Conservation (phyloP, 805 yeast species). For the Yamadazyma kitorensis region DNA sequence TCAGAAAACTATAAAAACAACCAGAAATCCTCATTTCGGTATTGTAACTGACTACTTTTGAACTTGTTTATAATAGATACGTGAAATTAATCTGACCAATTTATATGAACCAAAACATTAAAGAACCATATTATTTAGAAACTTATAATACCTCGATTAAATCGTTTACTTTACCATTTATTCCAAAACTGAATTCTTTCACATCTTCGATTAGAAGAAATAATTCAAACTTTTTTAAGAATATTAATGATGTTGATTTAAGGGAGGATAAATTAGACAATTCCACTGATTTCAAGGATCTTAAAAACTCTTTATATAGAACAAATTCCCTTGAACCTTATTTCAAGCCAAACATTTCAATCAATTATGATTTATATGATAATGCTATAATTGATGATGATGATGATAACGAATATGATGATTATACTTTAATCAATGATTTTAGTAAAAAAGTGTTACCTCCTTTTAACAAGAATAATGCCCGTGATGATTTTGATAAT, state of each 20-base stretch:
- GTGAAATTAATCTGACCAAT: too few relatives aligned
- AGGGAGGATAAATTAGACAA: background rate
- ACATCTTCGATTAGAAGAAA: conserved; percentile 6
- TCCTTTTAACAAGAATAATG: conserved; percentile 2
- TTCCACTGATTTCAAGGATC: background rate
- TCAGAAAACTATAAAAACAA: too few relatives aligned
- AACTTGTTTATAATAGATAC: too few relatives aligned
- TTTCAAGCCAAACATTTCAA: conserved; percentile 10
- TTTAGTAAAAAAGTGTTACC: conserved; percentile 3
- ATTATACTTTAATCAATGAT: background rate
- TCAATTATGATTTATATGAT: conserved; percentile 10
- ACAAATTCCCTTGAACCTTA: conserved; percentile 16
- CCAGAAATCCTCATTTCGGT: too few relatives aligned
- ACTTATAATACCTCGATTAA: conserved; percentile 13
- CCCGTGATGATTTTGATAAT: conserved; percentile 17
- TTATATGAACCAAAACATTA: conserved; percentile 6
- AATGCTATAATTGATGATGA: conserved; percentile 8
- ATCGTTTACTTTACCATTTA: conserved; percentile 11
- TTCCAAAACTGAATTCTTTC: conserved; percentile 12
- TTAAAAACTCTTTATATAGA: conserved; percentile 5
- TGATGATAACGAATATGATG: background rate
- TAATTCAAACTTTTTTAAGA: background rate
- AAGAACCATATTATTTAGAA: conserved; percentile 16
- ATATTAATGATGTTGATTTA: background rate
- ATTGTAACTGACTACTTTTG: too few relatives aligned